These are phyloP conservation scores for Pseudogymnoascus sp. DNA, from an alignment of 2,329 filamentous ascomycete genomes.

Conservation along the genomic window DNA sequence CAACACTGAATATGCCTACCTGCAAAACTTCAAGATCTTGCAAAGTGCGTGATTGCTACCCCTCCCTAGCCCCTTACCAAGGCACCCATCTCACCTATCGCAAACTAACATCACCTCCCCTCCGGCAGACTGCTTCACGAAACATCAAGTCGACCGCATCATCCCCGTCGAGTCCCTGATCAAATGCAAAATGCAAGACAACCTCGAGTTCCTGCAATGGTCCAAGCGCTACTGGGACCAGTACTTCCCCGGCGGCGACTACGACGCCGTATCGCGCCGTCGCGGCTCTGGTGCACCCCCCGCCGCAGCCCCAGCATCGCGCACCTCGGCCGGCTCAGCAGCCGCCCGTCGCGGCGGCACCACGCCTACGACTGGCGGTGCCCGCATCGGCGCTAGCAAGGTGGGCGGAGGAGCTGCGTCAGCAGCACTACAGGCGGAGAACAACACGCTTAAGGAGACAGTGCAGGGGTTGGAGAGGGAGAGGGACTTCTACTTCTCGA, in stretches of 20 bases:
- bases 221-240: constrained; percentile 96
- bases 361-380: constrained; percentile 35
- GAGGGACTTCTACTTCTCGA: constrained; percentile 98
- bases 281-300: constrained; percentile 63
- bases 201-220: constrained; percentile 98
- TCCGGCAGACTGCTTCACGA: constrained; percentile 65
- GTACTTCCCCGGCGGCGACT: constrained; percentile 94
- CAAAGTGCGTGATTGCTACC: constrained; percentile 55
- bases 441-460: constrained; percentile 83
- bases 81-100: neutral
- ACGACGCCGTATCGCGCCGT: constrained; percentile 79
- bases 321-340: constrained; percentile 35
- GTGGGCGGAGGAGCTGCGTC: constrained; percentile 48
- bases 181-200: constrained; percentile 99
- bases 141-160: constrained; percentile 80
- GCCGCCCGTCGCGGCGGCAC: constrained; percentile 37
- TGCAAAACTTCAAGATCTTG: constrained; percentile 96
- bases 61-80: neutral
- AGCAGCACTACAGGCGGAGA: constrained; percentile 74
- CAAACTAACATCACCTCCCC: constrained; percentile 12
- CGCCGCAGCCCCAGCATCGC: constrained; percentile 39
- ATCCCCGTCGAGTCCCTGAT: constrained; percentile 82
- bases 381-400: constrained; percentile 38
- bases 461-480: constrained; percentile 92
- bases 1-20: constrained; percentile 92